Conservation (phyloP, 805 yeast genomes). For the Saturnispora sekii region DNA sequence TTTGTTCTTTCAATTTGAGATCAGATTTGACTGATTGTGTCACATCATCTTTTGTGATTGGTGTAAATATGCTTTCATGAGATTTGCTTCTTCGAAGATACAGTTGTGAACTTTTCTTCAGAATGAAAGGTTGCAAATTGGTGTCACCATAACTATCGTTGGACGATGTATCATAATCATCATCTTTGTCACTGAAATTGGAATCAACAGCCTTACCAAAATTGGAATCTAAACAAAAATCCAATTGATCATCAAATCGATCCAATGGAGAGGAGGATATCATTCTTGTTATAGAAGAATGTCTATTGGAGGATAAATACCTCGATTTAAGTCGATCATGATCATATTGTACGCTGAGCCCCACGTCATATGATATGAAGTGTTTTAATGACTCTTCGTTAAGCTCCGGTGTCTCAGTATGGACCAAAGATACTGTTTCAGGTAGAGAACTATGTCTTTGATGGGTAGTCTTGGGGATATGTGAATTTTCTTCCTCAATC, state of each 20-base stretch:
- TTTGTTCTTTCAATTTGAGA: conserved; percentile 20
- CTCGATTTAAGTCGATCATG: background rate
- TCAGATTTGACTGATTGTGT: conserved; percentile 1
- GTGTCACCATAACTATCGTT: conserved; percentile 20
- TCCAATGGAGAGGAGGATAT: conserved; percentile 17
- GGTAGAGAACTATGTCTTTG: conserved; percentile 20
- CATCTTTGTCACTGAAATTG: background rate
- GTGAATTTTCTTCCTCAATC: conserved; percentile 9
- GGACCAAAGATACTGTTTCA: conserved; percentile 15
- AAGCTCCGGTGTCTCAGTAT: conserved; percentile 10
- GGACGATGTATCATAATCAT: conserved; percentile 7
- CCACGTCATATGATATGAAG: conserved; percentile 26
- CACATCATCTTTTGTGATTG: background rate
- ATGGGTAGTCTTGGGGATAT: conserved; percentile 1
- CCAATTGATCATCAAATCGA: conserved; percentile 11
- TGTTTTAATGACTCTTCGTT: conserved; percentile 20
- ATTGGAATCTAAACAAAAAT: background rate
- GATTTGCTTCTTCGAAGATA: conserved; percentile 17
- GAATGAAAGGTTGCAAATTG: conserved; percentile 17
- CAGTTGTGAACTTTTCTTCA: conserved; percentile 10
- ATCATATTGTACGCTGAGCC: conserved; percentile 12
- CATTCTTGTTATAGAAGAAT: conserved; percentile 2
- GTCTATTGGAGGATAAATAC: conserved; percentile 2
- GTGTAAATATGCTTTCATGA: conserved; percentile 23
- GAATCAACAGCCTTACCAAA: background rate